These are phyloP conservation scores for Suhomyces yuchorum DNA, from an alignment of 1,139 yeast genomes.

Conservation along the genomic window DNA sequence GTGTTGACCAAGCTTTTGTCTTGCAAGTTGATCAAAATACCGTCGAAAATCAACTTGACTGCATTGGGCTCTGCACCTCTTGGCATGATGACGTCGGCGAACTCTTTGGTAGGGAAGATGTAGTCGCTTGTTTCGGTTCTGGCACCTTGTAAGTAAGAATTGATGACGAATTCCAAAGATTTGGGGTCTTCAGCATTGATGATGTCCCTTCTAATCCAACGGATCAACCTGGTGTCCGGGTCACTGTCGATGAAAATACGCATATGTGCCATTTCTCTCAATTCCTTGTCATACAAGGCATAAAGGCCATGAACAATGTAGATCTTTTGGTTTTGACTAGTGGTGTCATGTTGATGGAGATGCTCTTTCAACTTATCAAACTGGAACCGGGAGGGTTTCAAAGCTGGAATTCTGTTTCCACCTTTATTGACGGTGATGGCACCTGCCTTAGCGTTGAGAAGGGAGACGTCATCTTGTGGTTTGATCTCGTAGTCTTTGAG, in stretches of 20 bases:
- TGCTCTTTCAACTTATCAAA: constrained; percentile 29
- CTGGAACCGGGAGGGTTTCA: constrained; percentile 46
- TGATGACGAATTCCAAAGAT: constrained; percentile 54
- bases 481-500: constrained; percentile 28
- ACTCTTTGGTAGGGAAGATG: constrained; percentile 73
- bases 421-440: constrained; percentile 33
- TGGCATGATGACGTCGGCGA: constrained; percentile 82
- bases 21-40: constrained; percentile 51
- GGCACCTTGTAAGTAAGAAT: constrained; percentile 63
- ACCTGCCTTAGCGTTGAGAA: constrained; percentile 19
- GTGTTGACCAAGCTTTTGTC: constrained; percentile 24
- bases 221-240: constrained; percentile 76
- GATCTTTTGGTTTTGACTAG: constrained; percentile 31
- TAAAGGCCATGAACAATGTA: constrained; percentile 76
- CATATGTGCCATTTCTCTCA: constrained; percentile 62
- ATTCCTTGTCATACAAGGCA: constrained; percentile 65
- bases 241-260: constrained; percentile 85
- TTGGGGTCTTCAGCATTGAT: constrained; percentile 16
- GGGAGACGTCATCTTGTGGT: not conserved
- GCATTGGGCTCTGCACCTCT: constrained; percentile 69
- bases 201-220: constrained; percentile 64
- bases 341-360: constrained; percentile 16
- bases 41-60: constrained; percentile 71
- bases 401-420: constrained; percentile 22
- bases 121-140: constrained; percentile 76